phyloP scores from a whole-genome alignment of 78 protist species.

The Guillardia theta region DNA sequence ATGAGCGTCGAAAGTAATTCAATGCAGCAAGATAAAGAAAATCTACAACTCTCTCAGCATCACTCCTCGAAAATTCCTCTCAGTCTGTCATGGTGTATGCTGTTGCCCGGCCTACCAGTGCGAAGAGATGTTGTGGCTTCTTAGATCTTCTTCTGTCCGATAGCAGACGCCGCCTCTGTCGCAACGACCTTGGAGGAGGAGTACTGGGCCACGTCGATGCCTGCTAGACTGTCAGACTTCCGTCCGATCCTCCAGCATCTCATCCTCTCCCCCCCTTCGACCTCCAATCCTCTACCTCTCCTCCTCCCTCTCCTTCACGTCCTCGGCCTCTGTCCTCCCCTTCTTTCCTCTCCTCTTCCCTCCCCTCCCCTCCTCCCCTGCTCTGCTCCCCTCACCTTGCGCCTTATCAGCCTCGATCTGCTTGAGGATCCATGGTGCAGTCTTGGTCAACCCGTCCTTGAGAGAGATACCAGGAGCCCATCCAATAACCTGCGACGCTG shows the following conservation, averaged over 20 bases:
- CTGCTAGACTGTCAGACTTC: no score
- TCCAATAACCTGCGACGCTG: constrained; percentile 60
- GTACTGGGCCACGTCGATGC: background rate
- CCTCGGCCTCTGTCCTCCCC: background rate
- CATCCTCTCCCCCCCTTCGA: no score
- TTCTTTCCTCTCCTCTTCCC: background rate
- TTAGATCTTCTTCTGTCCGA: background rate
- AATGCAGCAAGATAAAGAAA: no score
- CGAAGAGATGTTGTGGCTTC: background rate
- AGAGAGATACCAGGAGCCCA: constrained; percentile 74
- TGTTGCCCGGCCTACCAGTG: background rate
- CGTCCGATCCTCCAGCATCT: no score
- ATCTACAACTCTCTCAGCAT: background rate
- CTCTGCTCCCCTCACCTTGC: background rate
- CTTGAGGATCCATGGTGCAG: background rate
- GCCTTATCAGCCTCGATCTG: background rate
- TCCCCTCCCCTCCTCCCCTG: background rate
- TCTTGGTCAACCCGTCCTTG: constrained; percentile 67
- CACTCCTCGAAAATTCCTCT: background rate
- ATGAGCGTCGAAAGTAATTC: no score
- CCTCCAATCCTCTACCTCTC: no score
- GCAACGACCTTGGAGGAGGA: background rate
- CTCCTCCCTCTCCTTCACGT: background rate
- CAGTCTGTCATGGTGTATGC: background rate
- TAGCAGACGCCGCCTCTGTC: background rate